phyloP scores from a whole-genome alignment of 1,139 yeast species.

The Pichia sp. region DNA sequence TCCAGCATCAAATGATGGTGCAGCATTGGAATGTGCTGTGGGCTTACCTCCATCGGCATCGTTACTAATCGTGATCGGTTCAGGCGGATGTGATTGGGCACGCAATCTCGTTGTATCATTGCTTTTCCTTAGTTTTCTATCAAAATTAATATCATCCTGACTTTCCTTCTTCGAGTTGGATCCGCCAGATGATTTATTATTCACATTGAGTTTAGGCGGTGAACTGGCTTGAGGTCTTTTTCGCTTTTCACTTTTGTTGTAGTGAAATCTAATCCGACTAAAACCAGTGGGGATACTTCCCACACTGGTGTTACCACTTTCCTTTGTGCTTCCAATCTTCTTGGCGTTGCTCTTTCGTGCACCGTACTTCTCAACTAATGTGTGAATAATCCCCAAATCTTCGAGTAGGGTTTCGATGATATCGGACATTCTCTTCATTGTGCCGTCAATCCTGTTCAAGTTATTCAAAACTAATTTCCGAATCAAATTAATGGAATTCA shows the following conservation, averaged over 20 bases:
- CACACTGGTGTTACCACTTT: constrained; percentile 26
- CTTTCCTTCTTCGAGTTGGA: too few relatives aligned
- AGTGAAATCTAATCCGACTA: constrained; percentile 17
- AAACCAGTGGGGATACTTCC: constrained; percentile 24
- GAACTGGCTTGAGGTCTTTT: constrained; percentile 3
- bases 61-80: too few relatives aligned
- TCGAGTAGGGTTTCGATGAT: constrained; percentile 32
- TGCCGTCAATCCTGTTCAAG: constrained; percentile 29
- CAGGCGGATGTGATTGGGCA: constrained; percentile 3
- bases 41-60: too few relatives aligned
- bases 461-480: constrained; percentile 29
- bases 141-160: too few relatives aligned
- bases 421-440: constrained; percentile 33
- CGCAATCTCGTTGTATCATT: too few relatives aligned
- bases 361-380: constrained; percentile 27
- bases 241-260: constrained; percentile 4
- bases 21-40: too few relatives aligned
- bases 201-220: too few relatives aligned
- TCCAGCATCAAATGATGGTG: too few relatives aligned
- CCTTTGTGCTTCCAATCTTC: constrained; percentile 22
- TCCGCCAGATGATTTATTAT: too few relatives aligned
- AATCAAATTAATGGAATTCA: constrained; percentile 30
- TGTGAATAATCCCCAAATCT: constrained; percentile 31
- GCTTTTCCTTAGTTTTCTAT: too few relatives aligned
- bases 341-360: constrained; percentile 24